phyloP scores from a whole-genome alignment of 1,284 basidiomycete genomes.

The Cerrena zonata region DNA sequence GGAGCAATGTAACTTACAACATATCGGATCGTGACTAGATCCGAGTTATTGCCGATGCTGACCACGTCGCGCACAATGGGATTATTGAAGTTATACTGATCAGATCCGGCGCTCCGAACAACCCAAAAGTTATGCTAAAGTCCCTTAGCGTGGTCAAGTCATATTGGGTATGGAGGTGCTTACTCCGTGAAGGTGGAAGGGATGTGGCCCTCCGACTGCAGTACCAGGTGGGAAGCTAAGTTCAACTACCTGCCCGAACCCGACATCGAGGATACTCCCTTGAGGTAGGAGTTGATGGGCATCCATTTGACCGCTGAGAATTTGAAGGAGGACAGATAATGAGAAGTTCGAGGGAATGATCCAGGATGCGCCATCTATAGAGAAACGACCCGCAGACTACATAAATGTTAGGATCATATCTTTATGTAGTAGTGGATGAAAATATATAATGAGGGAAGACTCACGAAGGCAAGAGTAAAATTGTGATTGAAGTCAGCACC shows the following conservation, averaged over 20 bases:
- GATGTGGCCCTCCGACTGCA: constrained; percentile 28
- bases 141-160: constrained; percentile 5
- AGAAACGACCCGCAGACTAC: constrained; percentile 7
- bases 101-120: neutral
- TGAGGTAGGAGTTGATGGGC: constrained; percentile 26
- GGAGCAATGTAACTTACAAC: constrained; percentile 9
- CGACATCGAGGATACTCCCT: constrained; percentile 28
- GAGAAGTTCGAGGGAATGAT: constrained; percentile 20
- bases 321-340: constrained; percentile 33
- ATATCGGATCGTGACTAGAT: constrained; percentile 29
- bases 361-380: constrained; percentile 24
- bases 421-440: neutral
- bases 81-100: constrained; percentile 30
- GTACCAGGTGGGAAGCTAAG: constrained; percentile 28
- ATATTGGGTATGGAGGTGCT: neutral
- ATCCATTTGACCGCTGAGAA: constrained; percentile 26
- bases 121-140: constrained; percentile 11
- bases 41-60: constrained; percentile 15
- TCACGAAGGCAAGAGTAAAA: constrained; percentile 18
- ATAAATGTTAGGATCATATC: neutral
- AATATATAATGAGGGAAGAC: constrained; percentile 5
- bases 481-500: constrained; percentile 27
- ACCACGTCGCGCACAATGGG: constrained; percentile 21
- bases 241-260: constrained; percentile 32
- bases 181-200: constrained; percentile 38